Evolutionary conservation across 495 filamentous ascomycete species (phyloP), one percentile per base, ranked within the genome.

Genomic region (Daldinia concentrica): DNA sequence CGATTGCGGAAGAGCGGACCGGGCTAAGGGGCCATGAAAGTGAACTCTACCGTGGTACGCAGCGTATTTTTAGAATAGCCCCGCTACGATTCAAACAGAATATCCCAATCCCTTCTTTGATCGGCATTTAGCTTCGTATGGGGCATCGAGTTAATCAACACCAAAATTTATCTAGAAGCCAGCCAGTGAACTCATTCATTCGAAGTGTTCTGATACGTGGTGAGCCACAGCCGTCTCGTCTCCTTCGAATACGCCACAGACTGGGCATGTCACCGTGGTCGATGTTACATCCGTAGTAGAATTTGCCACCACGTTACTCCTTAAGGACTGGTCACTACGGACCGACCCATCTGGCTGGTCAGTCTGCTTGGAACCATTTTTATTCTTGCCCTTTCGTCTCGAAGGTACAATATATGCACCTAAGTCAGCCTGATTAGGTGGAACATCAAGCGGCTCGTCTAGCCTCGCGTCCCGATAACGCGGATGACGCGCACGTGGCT

Each of bases 201-300:
- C 76, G 48, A 90, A 87, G 70, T 90, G 88, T 15, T 64, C 66
- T 36, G 85, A 83, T 36, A 90, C 86, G 71, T 91, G 89, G 66
- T 88, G 82, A 14, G 82, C 79, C 48, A 90, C 84, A 8, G 88
- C 88, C 2, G 74, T 77, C 58, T 84, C 87, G 68, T 90, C 88
- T 22, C 88, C 88, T 71, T 85, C 81, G 74, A 90, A 91, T 8
- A 73, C 74, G 12, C 79, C 82, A 74, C 89, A 91, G 0, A 91
- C 86, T 0, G 88, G 89, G 74, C 89, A 91, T 5, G 71, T 82
- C 6, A 75, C 75, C 4, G 76, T 78, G 57, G 69, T 50, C 48
- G 62, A 65, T 22, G 55, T 41, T 56, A 73, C 62, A 58, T 73
- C 68, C 4, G 34, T 39, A 2, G 29, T 50, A 24, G 64, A 17